phyloP scores from a whole-genome alignment of 495 filamentous ascomycete genomes.

The Monascus purpureus region DNA sequence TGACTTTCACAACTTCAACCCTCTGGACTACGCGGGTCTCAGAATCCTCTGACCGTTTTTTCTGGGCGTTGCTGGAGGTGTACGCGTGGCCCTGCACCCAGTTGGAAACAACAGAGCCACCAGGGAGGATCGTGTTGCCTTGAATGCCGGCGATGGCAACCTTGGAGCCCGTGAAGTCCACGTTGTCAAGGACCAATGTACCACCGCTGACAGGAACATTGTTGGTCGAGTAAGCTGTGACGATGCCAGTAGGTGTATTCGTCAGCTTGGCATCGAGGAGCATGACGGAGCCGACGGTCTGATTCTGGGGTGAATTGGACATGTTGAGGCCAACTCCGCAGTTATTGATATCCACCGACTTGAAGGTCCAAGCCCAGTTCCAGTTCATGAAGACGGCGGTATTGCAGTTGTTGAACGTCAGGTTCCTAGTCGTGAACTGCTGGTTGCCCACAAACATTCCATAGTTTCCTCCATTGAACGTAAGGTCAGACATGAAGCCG shows the following conservation, averaged over 20 bases:
- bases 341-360: constrained; percentile 68
- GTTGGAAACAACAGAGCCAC: constrained; percentile 46
- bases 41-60: neutral
- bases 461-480: constrained; percentile 75
- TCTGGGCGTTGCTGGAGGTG: constrained; percentile 5
- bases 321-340: constrained; percentile 73
- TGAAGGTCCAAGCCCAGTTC: constrained; percentile 88
- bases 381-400: constrained; percentile 84
- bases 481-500: constrained; percentile 77
- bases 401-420: constrained; percentile 78
- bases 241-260: constrained; percentile 48
- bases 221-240: constrained; percentile 42
- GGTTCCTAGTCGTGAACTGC: constrained; percentile 86
- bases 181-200: constrained; percentile 64
- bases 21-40: neutral
- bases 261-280: constrained; percentile 55
- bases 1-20: neutral
- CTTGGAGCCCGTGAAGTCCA: constrained; percentile 41
- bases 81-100: constrained; percentile 57
- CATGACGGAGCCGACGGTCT: constrained; percentile 55
- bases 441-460: constrained; percentile 64
- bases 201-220: constrained; percentile 43
- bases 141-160: constrained; percentile 30
- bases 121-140: constrained; percentile 42
- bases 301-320: constrained; percentile 34